These are phyloP conservation scores for Centaurea solstitialis DNA, from an alignment of 129 eudicot genomes.

Conservation along the genomic window DNA sequence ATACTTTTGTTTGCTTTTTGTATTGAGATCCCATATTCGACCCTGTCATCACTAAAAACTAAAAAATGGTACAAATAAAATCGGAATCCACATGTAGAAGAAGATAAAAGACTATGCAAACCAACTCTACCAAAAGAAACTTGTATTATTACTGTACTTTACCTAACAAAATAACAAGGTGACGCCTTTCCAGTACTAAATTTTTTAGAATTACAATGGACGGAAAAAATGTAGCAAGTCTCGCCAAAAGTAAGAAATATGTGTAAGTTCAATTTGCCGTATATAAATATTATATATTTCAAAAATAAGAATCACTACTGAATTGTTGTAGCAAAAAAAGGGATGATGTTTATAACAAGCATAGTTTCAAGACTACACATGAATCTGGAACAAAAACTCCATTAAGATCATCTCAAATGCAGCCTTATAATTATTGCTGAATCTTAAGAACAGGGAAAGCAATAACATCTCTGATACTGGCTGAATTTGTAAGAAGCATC, in stretches of 20 bases:
- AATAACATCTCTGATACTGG: slow-evolving; percentile 95
- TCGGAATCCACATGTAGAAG: too few species aligned
- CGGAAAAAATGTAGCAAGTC: background rate
- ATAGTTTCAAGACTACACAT: background rate
- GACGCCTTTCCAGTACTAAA: too few species aligned
- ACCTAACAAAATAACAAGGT: too few species aligned
- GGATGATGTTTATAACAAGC: background rate
- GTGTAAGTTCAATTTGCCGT: too few species aligned
- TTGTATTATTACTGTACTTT: too few species aligned
- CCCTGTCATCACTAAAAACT: too few species aligned
- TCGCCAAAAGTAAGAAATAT: background rate
- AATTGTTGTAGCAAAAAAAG: background rate
- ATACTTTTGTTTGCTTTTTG: too few species aligned
- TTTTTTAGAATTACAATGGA: too few species aligned
- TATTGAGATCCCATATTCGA: too few species aligned
- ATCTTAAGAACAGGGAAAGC: slow-evolving; percentile 92
- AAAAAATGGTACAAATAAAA: too few species aligned
- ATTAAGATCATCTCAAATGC: background rate
- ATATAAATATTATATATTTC: background rate
- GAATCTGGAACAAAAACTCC: background rate
- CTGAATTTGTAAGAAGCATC: slow-evolving; percentile 90
- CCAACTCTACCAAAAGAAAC: too few species aligned
- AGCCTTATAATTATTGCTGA: slow-evolving; percentile 41
- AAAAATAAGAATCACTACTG: background rate
- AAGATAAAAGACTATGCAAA: too few species aligned